These are phyloP conservation scores for Eucalyptus marginata DNA, from an alignment of 345 rosid species.

Conservation along the genomic window DNA sequence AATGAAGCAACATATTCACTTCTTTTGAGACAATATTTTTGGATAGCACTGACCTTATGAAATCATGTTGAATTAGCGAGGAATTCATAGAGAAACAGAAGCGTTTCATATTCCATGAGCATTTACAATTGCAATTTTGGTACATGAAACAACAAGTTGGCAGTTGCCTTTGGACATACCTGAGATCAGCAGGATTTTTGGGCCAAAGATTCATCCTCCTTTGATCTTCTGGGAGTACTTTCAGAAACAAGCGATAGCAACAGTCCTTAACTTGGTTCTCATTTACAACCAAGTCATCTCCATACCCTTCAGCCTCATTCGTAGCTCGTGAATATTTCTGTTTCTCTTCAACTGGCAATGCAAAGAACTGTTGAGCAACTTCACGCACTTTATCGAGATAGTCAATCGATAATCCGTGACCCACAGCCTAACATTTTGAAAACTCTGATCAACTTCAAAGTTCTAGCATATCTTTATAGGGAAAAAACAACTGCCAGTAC, in stretches of 20 bases:
- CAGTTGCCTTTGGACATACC: slow-evolving; percentile 2
- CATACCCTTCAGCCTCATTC: slow-evolving; percentile 34
- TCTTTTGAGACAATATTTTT: not conserved
- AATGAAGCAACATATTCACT: not conserved
- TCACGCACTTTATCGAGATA: slow-evolving; percentile 30
- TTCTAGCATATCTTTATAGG: not conserved
- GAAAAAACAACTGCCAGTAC: too few relatives aligned
- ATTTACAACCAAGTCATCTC: slow-evolving; percentile 28
- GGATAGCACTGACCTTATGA: too few relatives aligned
- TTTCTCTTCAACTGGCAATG: slow-evolving; percentile 30
- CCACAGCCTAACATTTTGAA: slow-evolving; percentile 11
- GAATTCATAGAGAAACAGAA: not conserved
- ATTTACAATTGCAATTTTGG: not conserved
- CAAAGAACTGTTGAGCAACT: slow-evolving; percentile 26
- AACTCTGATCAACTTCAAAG: not conserved
- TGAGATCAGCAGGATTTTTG: slow-evolving; percentile 18
- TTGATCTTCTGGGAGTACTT: slow-evolving; percentile 25
- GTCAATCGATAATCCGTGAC: slow-evolving; percentile 31
- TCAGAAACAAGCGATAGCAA: slow-evolving; percentile 31
- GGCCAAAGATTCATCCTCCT: slow-evolving; percentile 38
- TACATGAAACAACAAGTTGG: not conserved
- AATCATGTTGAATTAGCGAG: too few relatives aligned
- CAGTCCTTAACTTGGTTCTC: slow-evolving; percentile 36
- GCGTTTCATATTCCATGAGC: not conserved
- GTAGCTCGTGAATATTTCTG: slow-evolving; percentile 16